Base-by-base conservation (phyloP, 1,284 basidiomycete genomes). In the Trichosporon coremiiforme region DNA sequence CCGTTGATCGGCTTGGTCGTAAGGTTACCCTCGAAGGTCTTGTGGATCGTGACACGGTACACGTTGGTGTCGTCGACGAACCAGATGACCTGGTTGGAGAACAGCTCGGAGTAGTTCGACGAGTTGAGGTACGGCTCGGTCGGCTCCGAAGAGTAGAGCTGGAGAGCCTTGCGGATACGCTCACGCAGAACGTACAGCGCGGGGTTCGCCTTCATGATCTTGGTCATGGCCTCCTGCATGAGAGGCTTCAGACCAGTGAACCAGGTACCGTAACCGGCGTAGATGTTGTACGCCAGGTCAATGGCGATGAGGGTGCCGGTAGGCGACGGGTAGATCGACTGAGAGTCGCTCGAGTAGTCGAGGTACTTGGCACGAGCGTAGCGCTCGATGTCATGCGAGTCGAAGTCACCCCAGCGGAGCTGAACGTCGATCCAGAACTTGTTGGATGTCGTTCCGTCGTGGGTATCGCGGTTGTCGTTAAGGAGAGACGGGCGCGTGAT, bases 51-150 rank as follows among this genome's bases (percentile, higher is more conserved):
- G 69, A 99, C 97, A 76, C 97, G 94, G 85, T 99, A 99, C 31
- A 99, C 97, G 78, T 99, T 98, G 62, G 97, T 99, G 82, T 99
- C 97, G 80, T 99, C 97, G 74, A 99, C 95, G 81, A 99, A 98
- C 97, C 96, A 99, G 75, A 99, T 98, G 83, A 99, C 96, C 84
- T 98, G 96, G 85, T 99, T 99, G n/a, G 93, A 95, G 87, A 98
- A 98, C 64, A 98, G 85, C 85, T 98, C 95, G 4, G 95, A 96
- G 83, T 98, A 84, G 84, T 98, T 98, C 87, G 92, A 82, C 67
- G 78, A 81, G 87, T 96, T 98, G 78, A 99, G 87, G 85, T 99
- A 99, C 64, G 97, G 97, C 84, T 99, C 97, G 20, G 97, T 99
- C 5, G 97, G 96, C 84, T 99, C 97, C 29, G 96, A 99, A 35